Conservation (phyloP, 805 yeast genomes). For the Yamadazyma sp. region DNA sequence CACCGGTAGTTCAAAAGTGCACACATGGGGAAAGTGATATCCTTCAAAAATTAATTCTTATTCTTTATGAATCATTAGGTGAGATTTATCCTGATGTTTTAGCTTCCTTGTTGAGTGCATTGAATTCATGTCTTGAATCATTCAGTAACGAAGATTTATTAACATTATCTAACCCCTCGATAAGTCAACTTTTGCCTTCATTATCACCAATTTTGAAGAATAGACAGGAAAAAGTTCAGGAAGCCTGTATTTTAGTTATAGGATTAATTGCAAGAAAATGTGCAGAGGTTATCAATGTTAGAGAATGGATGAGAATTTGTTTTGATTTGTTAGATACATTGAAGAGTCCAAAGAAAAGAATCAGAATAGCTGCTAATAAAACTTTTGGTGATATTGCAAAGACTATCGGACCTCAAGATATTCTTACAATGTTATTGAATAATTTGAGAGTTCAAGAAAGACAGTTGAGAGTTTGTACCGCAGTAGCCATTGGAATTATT, state of each 20-base stretch:
- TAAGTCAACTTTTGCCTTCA: slow-evolving; percentile 78
- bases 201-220: slow-evolving; percentile 89
- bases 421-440: slow-evolving; percentile 75
- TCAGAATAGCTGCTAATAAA: slow-evolving; percentile 79
- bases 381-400: slow-evolving; percentile 90
- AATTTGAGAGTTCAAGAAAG: slow-evolving; percentile 92
- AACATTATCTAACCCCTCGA: slow-evolving; percentile 58
- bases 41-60: slow-evolving; percentile 65
- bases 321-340: slow-evolving; percentile 87
- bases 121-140: slow-evolving; percentile 57
- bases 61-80: slow-evolving; percentile 86
- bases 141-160: slow-evolving; percentile 60
- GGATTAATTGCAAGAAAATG: slow-evolving; percentile 80
- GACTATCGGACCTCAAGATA: slow-evolving; percentile 96
- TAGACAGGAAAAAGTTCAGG: slow-evolving; percentile 88
- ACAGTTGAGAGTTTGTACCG: slow-evolving; percentile 93
- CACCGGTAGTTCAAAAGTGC: slow-evolving; percentile 65
- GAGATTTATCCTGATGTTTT: slow-evolving; percentile 93
- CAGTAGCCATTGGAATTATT: slow-evolving; percentile 96
- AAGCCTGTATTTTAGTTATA: slow-evolving; percentile 70
- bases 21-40: slow-evolving; percentile 56
- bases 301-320: slow-evolving; percentile 97
- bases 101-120: slow-evolving; percentile 77
- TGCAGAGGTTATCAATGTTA: slow-evolving; percentile 79
- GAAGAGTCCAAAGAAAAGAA: slow-evolving; percentile 72